A percentile compares a stretch with the other conserved stretches of the same genome.
phyloP scores from a whole-genome alignment of 1,284 basidiomycete genomes.

The Malassezia brasiliensis region DNA sequence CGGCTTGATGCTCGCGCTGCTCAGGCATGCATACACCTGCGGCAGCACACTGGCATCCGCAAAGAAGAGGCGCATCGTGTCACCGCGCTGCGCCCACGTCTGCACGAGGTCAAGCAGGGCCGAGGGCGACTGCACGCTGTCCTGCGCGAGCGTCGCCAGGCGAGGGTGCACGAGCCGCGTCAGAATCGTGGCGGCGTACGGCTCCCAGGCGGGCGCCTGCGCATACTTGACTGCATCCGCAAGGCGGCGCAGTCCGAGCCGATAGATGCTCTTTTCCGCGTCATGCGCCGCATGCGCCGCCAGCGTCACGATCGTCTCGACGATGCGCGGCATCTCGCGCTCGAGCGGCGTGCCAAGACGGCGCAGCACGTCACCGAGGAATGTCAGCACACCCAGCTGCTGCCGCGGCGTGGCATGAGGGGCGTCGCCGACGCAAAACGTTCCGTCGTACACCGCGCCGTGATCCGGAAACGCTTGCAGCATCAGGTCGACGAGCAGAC shows the following conservation, averaged over 20 bases:
- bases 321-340: slow-evolving; percentile 30
- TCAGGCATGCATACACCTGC: slow-evolving; percentile 70
- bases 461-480: slow-evolving; percentile 60
- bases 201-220: slow-evolving; percentile 61
- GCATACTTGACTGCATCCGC: slow-evolving; percentile 69
- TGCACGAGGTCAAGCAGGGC: slow-evolving; percentile 78
- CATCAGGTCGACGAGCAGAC: slow-evolving; percentile 78
- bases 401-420: slow-evolving; percentile 23
- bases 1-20: slow-evolving; percentile 76
- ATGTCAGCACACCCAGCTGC: slow-evolving; percentile 49
- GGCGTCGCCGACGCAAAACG: slow-evolving; percentile 26
- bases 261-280: slow-evolving; percentile 52
- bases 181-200: slow-evolving; percentile 65
- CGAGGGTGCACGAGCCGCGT: slow-evolving; percentile 70
- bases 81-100: slow-evolving; percentile 61
- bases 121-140: slow-evolving; percentile 87
- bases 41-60: slow-evolving; percentile 65
- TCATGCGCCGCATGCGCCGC: slow-evolving; percentile 29
- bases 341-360: slow-evolving; percentile 30
- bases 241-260: slow-evolving; percentile 73
- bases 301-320: slow-evolving; percentile 31
- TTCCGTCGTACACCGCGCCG: slow-evolving; percentile 5
- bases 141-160: slow-evolving; percentile 62
- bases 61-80: slow-evolving; percentile 61
- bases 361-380: slow-evolving; percentile 42